Conservation (phyloP, 768 basidiomycete species). For the Hortiboletus flavorubellus region DNA sequence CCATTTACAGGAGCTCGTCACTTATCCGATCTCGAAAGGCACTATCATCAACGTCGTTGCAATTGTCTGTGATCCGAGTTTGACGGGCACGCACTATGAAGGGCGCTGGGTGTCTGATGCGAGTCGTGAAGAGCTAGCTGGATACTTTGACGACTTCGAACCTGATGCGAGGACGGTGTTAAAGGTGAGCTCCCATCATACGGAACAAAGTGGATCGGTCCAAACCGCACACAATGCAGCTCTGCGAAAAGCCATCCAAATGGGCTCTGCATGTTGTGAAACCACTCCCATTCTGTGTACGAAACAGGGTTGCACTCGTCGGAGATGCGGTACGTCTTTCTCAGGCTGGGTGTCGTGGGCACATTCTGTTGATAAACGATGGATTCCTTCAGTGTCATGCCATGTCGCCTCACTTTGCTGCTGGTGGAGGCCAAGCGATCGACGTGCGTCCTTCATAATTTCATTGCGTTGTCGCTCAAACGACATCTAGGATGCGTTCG, state of each 20-base stretch:
- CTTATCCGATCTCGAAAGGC: constrained; percentile 39
- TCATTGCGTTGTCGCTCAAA: not conserved
- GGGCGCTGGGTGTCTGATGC: constrained; percentile 32
- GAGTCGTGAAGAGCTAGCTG: constrained; percentile 32
- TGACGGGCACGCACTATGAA: constrained; percentile 30
- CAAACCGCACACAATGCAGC: constrained; percentile 18
- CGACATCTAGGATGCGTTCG: constrained; percentile 14
- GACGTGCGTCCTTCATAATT: constrained; percentile 10
- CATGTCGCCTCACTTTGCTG: constrained; percentile 24
- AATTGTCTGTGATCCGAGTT: constrained; percentile 26
- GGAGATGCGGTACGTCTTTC: constrained; percentile 45
- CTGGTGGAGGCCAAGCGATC: constrained; percentile 28
- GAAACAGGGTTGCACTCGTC: constrained; percentile 41
- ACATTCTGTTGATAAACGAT: not conserved
- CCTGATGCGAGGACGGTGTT: constrained; percentile 32
- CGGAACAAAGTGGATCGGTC: not conserved
- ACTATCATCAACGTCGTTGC: constrained; percentile 36
- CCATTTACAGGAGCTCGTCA: constrained; percentile 34
- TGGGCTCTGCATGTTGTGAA: constrained; percentile 46
- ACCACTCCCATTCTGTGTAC: constrained; percentile 38
- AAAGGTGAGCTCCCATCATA: constrained; percentile 16
- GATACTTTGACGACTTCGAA: constrained; percentile 35
- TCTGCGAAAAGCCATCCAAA: constrained; percentile 34
- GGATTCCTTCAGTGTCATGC: constrained; percentile 19
- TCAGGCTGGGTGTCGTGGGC: not conserved